Percentiles rank a stretch among this genome's conserved stretches.
These are phyloP conservation scores for Golubevia sp. DNA, from an alignment of 1,284 basidiomycete species.

Conservation along the genomic window DNA sequence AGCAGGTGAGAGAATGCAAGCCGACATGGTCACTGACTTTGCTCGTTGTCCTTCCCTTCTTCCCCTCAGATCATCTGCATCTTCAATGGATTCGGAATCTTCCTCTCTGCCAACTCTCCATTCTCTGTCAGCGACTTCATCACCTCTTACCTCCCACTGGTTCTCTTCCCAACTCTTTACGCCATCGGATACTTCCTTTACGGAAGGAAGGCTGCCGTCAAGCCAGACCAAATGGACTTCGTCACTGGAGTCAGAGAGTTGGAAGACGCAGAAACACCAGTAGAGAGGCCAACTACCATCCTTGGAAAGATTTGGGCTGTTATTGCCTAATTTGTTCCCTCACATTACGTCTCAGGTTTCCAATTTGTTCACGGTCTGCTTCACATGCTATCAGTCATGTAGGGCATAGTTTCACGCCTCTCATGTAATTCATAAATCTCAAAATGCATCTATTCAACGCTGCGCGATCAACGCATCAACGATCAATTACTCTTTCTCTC, in stretches of 20 bases:
- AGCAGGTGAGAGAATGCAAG: too few species aligned
- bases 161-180: constrained; percentile 78
- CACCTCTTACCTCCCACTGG: constrained; percentile 78
- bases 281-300: not conserved
- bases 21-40: too few species aligned
- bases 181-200: constrained; percentile 65
- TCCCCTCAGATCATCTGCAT: constrained; percentile 7
- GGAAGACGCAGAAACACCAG: constrained; percentile 24
- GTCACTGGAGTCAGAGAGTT: constrained; percentile 64
- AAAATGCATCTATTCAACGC: too few species aligned
- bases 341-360: too few species aligned
- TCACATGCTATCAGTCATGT: too few species aligned
- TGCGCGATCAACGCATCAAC: too few species aligned
- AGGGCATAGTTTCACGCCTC: too few species aligned
- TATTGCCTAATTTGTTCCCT: too few species aligned
- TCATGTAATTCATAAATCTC: too few species aligned
- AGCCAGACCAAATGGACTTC: constrained; percentile 77
- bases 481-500: too few species aligned
- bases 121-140: constrained; percentile 87
- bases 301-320: not conserved
- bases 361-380: too few species aligned
- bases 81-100: constrained; percentile 4
- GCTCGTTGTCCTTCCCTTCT: too few species aligned
- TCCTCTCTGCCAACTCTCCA: constrained; percentile 56
- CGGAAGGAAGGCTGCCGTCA: constrained; percentile 66